Evolutionary conservation across 495 filamentous ascomycete species (phyloP), one percentile per base, ranked within the genome.

Genomic region (Aeminium ludgeri): DNA sequence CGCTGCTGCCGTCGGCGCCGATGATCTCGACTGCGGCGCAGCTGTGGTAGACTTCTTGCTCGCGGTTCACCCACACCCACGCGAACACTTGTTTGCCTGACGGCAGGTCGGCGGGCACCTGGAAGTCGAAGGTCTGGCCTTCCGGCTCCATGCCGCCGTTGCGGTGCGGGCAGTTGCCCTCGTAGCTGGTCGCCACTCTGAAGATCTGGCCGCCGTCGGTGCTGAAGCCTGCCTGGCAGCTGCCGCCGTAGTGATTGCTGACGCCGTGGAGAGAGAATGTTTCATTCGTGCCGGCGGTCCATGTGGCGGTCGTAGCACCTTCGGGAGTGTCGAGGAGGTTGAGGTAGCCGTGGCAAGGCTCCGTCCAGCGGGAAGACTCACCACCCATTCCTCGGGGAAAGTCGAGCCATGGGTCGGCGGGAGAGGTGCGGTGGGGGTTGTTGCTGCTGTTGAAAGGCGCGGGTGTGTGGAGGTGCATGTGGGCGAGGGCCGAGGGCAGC

Each of bases 61-160:
- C 58, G 19, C 59, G 55, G 34, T 62, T 62, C 36, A 54, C 43
- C 59, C 59, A 62, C 1, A 50, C 57, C 58, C 59, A 61, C 10
- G 55, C 51, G 32, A 62, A 61, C 28, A 62, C 40, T 3, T 44
- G 56, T 11, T 50, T 32, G 23, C 59, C 59, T 6, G 41, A 11
- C 1, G 54, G 49, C 15, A 61, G 32, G 33, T 62, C 59, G 15
- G 46, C 45, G 6, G 59, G 59, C 6, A 62, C 53, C 10, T 32
- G 46, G 37, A 62, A 59, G 19, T 53, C 41, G 47, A 59, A 62
- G n/a, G 49, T 38, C 36, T 61, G 58, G 15, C 31, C 40, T 11
- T 30, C 28, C 1, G 56, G 53, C n/a, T 49, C 54, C 16, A 41
- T 31, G 20, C 44, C 49, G 10, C 25, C 32, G 18, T 56, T 39